Percentiles rank a stretch among this genome's conserved stretches.
These are phyloP conservation scores for Kappamyces sp. DNA, from an alignment of 192 early-diverging fungal genomes.

Conservation along the genomic window DNA sequence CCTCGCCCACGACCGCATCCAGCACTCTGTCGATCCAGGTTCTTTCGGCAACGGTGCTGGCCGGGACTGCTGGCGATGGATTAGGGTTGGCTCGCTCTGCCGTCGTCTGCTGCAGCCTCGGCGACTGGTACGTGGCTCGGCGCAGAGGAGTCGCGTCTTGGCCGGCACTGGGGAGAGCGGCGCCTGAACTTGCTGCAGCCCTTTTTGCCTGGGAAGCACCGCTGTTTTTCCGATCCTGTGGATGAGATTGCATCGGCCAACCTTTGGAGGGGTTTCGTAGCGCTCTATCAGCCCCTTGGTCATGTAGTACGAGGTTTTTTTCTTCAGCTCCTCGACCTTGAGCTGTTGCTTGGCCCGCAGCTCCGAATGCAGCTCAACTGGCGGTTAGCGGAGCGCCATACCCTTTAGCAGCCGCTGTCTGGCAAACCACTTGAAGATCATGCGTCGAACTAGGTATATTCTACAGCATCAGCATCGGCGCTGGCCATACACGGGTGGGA, in stretches of 20 bases:
- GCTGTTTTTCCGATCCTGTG: not conserved
- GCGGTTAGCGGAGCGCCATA: too few species aligned
- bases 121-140: not conserved
- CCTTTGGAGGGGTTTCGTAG: constrained; percentile 61
- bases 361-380: too few species aligned
- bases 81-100: not conserved
- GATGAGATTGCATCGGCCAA: not conserved
- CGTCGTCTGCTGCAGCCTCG: not conserved
- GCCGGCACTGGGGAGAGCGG: not conserved
- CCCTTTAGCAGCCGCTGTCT: too few species aligned
- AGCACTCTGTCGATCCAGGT: constrained; percentile 88
- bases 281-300: constrained; percentile 85
- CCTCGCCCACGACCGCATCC: constrained; percentile 84
- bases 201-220: not conserved
- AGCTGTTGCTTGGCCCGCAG: constrained; percentile 46
- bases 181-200: not conserved
- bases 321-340: constrained; percentile 90
- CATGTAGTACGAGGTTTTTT: constrained; percentile 84
- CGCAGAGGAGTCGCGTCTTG: constrained; percentile 1
- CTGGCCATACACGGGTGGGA: constrained; percentile 30
- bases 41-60: too few species aligned
- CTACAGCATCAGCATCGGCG: constrained; percentile 1
- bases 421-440: constrained; percentile 34
- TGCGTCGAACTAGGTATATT: constrained; percentile 26
- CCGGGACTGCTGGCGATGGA: not conserved